These are phyloP conservation scores for Talaromyces sp. DNA, from an alignment of 2,329 filamentous ascomycete species.

Conservation along the genomic window DNA sequence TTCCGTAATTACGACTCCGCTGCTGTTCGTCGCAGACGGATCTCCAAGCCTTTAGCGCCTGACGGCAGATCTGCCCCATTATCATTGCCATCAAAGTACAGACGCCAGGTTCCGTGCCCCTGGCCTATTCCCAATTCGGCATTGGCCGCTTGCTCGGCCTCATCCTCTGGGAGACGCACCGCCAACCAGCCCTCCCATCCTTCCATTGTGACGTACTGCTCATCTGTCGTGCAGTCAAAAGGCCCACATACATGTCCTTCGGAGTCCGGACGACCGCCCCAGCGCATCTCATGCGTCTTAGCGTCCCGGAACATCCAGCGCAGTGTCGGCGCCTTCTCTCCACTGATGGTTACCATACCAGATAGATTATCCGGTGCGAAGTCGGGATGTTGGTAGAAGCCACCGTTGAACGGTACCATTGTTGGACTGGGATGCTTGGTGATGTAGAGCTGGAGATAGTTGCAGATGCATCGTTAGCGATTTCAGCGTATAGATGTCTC, in stretches of 20 bases:
- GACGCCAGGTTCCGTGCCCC: slow-evolving; percentile 23
- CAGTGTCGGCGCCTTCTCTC: slow-evolving; percentile 24
- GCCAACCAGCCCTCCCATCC: slow-evolving; percentile 18
- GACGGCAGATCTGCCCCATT: slow-evolving; percentile 25
- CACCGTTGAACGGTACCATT: slow-evolving; percentile 27
- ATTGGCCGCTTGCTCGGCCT: slow-evolving; percentile 13
- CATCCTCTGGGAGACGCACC: slow-evolving; percentile 24
- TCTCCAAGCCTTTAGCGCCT: slow-evolving; percentile 25
- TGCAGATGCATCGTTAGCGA: background rate
- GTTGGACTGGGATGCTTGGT: slow-evolving; percentile 19
- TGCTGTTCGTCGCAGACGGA: slow-evolving; percentile 21
- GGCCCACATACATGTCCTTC: slow-evolving; percentile 5
- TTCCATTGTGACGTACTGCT: slow-evolving; percentile 1
- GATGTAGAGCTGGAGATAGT: slow-evolving; percentile 22
- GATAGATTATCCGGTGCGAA: slow-evolving; percentile 27
- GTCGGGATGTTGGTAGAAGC: slow-evolving; percentile 28
- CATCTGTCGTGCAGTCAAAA: slow-evolving; percentile 8
- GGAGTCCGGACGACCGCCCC: slow-evolving; percentile 26
- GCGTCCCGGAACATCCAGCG: slow-evolving; percentile 30
- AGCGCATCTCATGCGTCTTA: slow-evolving; percentile 28
- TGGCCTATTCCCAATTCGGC: slow-evolving; percentile 17
- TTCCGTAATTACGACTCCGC: slow-evolving; percentile 8
- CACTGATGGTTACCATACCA: slow-evolving; percentile 27
- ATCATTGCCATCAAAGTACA: slow-evolving; percentile 31
- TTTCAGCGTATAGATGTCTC: background rate